Evolutionary conservation across 306 rosid species (phyloP).

Genomic region (Cucumis sativus): Cucumber_9930_V3 NC_026656.2:16107001-16107500

Average conservation of each 20-base stretch:
- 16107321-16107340: slow-evolving; percentile 99
- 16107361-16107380: slow-evolving; percentile 97
- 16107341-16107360: slow-evolving; percentile 88
- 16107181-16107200: slow-evolving; percentile 45
- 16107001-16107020: not conserved
- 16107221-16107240: slow-evolving; percentile 77
- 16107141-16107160: slow-evolving; percentile 1
- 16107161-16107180: slow-evolving; percentile 2
- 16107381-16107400: slow-evolving; percentile 64
- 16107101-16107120: not conserved
- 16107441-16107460: slow-evolving; percentile 10
- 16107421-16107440: slow-evolving; percentile 10
- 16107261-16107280: slow-evolving; percentile 97
- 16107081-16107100: not conserved
- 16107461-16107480: slow-evolving; percentile 58
- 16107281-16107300: slow-evolving; percentile 99
- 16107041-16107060: not conserved
- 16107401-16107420: not conserved
- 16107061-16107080: not conserved
- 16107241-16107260: slow-evolving; percentile 82
- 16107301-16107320: slow-evolving; percentile 98
- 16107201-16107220: slow-evolving; percentile 96
- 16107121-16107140: not conserved
- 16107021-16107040: not conserved
- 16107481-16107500: slow-evolving; percentile 93